These are phyloP conservation scores for Oxyria digyna DNA, from an alignment of 148 eudicot genomes.

Conservation along the genomic window DNA sequence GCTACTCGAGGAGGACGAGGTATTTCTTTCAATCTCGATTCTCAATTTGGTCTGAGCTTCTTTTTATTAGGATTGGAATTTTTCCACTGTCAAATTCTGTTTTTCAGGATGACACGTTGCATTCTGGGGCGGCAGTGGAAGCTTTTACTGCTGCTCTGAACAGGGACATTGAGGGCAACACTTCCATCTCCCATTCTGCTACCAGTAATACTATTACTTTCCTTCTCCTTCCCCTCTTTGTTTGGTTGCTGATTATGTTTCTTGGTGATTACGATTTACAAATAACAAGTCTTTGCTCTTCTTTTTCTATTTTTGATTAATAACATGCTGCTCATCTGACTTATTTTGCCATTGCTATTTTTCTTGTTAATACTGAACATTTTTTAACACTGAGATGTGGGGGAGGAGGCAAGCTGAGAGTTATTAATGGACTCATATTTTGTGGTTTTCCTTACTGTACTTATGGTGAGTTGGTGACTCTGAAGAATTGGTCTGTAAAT, in stretches of 20 bases:
- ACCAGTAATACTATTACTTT: constrained; percentile 21
- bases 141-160: constrained; percentile 91
- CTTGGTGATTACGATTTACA: constrained; percentile 17
- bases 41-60: not conserved
- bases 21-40: constrained; percentile 8
- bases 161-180: constrained; percentile 67
- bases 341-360: not conserved
- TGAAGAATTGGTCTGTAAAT: not conserved
- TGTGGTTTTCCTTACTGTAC: not conserved
- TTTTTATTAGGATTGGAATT: not conserved
- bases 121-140: constrained; percentile 91
- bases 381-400: not conserved
- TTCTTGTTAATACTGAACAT: not conserved
- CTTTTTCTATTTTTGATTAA: not conserved
- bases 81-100: constrained; percentile 1
- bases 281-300: not conserved
- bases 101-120: constrained; percentile 82
- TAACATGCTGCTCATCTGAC: not conserved
- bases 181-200: constrained; percentile 38
- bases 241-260: not conserved
- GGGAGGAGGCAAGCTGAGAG: not conserved
- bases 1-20: constrained; percentile 84
- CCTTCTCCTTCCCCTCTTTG: not conserved
- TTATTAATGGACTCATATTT: not conserved
- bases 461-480: not conserved